Evolutionary conservation across 2,329 filamentous ascomycete species (phyloP), one percentile per base, ranked within the genome.

Genomic region (Parastagonospora nodorum): DNA sequence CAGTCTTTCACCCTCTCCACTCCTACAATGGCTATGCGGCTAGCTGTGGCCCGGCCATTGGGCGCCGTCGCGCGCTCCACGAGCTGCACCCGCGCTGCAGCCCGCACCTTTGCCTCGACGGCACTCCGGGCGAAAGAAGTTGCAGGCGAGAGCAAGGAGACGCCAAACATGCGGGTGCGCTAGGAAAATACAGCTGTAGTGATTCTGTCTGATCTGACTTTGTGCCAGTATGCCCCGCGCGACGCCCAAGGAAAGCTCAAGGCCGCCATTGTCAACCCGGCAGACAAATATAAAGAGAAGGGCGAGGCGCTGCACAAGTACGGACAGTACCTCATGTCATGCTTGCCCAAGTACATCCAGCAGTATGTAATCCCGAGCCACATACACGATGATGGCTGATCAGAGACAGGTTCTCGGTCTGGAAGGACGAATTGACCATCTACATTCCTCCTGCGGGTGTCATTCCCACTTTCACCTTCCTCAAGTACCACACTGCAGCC

Each of bases 391-490:
- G 16, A 2, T 19, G 6, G 10, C 7, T 58, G 41, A 54, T 45
- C 4, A 8, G n/a, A 12, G 8, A 2, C 54, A 79, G 77, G 50
- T 97, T 97, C 80, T 96, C 92, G 10, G 93, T 99, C 48, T 99
- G 94, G 94, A 99, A 99, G 80, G 94, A 99, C 74, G 94, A 99
- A 78, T 86, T 99, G 73, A 92, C 89, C 66, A 90, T 97, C 74
- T 93, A 95, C 77, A 94, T 97, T 70, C 82, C 90, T 41, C 94
- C 94, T 1, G 79, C 89, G 32, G 94, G 91, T 63, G 86, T 97
- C 65, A 85, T 97, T 63, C 94, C 94, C 33, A 89, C 96, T 67
- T 92, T 99, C 76, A 86, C 84, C 55, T 99, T 99, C 80, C 83
- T 99, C 68, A 97, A 97, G 80, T 89, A 96, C 80, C 96, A 99